A percentile compares a stretch with the other conserved stretches of the same genome.
Conservation (phyloP, 805 yeast genomes). For the Saccharomyces jurei region DNA sequence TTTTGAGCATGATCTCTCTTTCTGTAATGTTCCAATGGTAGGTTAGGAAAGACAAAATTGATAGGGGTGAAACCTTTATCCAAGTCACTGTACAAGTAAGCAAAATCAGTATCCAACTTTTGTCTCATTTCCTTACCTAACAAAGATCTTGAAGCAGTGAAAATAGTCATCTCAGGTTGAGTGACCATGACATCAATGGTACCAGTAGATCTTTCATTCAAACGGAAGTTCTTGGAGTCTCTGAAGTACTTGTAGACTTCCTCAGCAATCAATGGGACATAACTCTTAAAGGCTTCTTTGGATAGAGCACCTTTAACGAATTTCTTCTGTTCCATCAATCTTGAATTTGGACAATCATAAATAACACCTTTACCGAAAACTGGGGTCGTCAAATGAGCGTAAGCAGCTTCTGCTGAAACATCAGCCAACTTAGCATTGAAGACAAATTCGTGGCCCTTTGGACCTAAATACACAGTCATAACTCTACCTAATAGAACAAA, state of each 20-base stretch:
- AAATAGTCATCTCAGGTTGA: slow-evolving; percentile 92
- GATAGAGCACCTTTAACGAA: slow-evolving; percentile 88
- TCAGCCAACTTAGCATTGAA: slow-evolving; percentile 82
- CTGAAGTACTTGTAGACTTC: slow-evolving; percentile 66
- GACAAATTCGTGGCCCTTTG: slow-evolving; percentile 95
- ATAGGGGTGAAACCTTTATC: slow-evolving; percentile 96
- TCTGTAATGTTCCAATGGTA: slow-evolving; percentile 81
- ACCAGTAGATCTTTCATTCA: slow-evolving; percentile 36
- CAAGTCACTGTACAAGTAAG: slow-evolving; percentile 77
- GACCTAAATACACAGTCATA: slow-evolving; percentile 94
- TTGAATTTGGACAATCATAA: slow-evolving; percentile 89
- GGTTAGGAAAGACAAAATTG: slow-evolving; percentile 89
- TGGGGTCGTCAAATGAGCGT: slow-evolving; percentile 95
- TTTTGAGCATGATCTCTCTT: slow-evolving; percentile 83
- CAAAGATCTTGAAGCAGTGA: slow-evolving; percentile 88
- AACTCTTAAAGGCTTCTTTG: slow-evolving; percentile 68
- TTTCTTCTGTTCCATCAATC: slow-evolving; percentile 97
- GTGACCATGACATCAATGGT: slow-evolving; percentile 62
- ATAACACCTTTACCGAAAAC: slow-evolving; percentile 96
- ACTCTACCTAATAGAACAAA: slow-evolving; percentile 81
- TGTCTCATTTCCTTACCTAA: slow-evolving; percentile 88
- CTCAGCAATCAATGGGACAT: slow-evolving; percentile 81
- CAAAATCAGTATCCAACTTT: slow-evolving; percentile 74
- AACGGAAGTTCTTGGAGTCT: slow-evolving; percentile 41
- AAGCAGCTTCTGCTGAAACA: slow-evolving; percentile 94